These are phyloP conservation scores for Termitomyces sp. DNA, from an alignment of 768 basidiomycete species.

Conservation along the genomic window DNA sequence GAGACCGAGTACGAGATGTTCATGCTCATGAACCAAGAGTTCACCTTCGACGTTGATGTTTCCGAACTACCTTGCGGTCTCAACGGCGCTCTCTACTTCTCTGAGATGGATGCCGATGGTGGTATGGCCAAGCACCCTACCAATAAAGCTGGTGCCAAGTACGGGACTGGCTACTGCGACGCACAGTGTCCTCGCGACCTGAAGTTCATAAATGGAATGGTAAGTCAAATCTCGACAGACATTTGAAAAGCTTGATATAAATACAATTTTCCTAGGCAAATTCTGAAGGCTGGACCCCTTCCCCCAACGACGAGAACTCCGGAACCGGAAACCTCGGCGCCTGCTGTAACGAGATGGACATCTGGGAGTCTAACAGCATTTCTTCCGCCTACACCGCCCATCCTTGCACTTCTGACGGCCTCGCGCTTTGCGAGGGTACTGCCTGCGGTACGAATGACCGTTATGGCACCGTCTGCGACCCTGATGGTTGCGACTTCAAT, in stretches of 20 bases:
- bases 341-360: conserved; percentile 58
- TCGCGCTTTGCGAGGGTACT: conserved; percentile 35
- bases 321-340: conserved; percentile 40
- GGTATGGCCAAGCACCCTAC: neutral
- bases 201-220: conserved; percentile 55
- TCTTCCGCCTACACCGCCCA: conserved; percentile 51
- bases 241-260: neutral
- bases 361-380: conserved; percentile 52
- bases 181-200: conserved; percentile 51
- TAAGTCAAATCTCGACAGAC: conserved; percentile 14
- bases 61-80: conserved; percentile 35
- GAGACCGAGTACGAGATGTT: conserved; percentile 31
- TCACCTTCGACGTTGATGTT: conserved; percentile 51
- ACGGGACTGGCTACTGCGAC: conserved; percentile 20
- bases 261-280: conserved; percentile 32
- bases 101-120: conserved; percentile 28
- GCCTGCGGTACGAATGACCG: conserved; percentile 32
- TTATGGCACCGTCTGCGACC: conserved; percentile 16
- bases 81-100: conserved; percentile 1
- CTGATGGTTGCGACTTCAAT: conserved; percentile 58
- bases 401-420: conserved; percentile 35
- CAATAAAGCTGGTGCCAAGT: neutral
- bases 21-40: conserved; percentile 1
- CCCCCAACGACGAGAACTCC: conserved; percentile 34
- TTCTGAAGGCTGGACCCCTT: conserved; percentile 33